Conservation (phyloP, 768 basidiomycete species). For the Tylopilus cervinicoccineus region DNA sequence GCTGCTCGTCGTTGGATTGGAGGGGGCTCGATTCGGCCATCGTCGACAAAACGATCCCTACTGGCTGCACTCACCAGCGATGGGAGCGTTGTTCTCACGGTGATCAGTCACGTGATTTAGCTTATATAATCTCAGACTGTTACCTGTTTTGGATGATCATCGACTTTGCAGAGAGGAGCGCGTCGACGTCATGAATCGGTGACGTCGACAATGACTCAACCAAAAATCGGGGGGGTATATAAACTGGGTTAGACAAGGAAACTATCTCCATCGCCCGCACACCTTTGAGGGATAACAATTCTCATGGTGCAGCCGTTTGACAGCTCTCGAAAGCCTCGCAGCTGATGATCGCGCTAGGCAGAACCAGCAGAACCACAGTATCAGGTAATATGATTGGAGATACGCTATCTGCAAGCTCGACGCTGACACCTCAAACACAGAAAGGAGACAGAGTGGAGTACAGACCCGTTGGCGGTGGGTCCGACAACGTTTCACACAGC, state of each 20-base stretch:
- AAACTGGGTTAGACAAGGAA: neutral
- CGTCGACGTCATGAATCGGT: constrained; percentile 16
- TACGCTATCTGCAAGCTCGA: rapidly evolving
- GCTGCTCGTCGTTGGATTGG: constrained; percentile 20
- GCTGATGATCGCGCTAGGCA: constrained; percentile 14
- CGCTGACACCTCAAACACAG: constrained; percentile 14
- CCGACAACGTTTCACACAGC: constrained; percentile 38
- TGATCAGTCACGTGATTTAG: neutral
- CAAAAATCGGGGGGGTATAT: constrained; percentile 10
- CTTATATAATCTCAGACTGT: neutral
- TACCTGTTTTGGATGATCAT: constrained; percentile 5
- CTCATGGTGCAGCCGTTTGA: constrained; percentile 8
- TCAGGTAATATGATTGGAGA: constrained; percentile 13
- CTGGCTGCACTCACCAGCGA: neutral
- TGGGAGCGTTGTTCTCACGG: constrained; percentile 1
- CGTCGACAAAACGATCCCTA: neutral
- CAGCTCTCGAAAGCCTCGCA: neutral
- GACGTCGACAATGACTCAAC: constrained; percentile 19
- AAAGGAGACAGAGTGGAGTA: constrained; percentile 43
- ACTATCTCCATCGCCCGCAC: neutral
- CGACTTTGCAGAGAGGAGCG: constrained; percentile 7
- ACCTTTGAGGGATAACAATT: neutral
- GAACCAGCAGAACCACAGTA: constrained; percentile 19
- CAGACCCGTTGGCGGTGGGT: constrained; percentile 37
- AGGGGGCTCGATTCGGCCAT: constrained; percentile 28